Evolutionary conservation across 108 stramenopile genomes (phyloP), one percentile per base, ranked within the genome.

Genomic region (Craspedostauros australis): DNA sequence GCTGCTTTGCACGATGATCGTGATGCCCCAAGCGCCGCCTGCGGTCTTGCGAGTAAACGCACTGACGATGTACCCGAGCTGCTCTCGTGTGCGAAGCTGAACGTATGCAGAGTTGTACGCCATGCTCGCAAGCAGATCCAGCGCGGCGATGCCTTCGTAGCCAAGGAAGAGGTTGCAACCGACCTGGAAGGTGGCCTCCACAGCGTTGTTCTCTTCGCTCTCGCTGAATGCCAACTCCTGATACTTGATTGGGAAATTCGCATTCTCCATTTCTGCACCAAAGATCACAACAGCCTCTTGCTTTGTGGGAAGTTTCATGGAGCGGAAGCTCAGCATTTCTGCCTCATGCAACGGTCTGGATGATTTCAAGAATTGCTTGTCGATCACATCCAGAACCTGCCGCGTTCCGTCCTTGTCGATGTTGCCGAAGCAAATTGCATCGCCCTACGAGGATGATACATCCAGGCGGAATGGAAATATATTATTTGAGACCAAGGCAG

Each of bases 71-170:
- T 93, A 93, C 0, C 91, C 91, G 20, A 93, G 61, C 56, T 93
- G 91, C 52, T 93, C 87, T 50, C 83, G 84, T 4, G 91, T 93
- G 12, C 91, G 63, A 24, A 93, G 60, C 49, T 82, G 77, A 54
- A 78, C 85, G 70, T 82, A 93, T 25, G 91, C 91, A 39, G 82
- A 84, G 57, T 79, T 84, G 63, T 87, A 89, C 6, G 87, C 85
- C 56, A 93, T 76, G 26, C 77, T 78, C 32, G 70, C 56, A 33
- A 93, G 82, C 42, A 93, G 52, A 50, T 88, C 83, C 22, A 88
- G 61, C 16, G 84, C 62, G 16, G 80, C 85, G 23, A 85, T 59
- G 5, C 91, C 91, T 64, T 84, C 79, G 44, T 68, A 85, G 15
- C 83, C 87, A 22, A 93, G 45, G 22, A 70, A 67, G 12, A 56